Conservation (phyloP, 495 filamentous ascomycete species). For the Talaromyces borbonicus region DNA sequence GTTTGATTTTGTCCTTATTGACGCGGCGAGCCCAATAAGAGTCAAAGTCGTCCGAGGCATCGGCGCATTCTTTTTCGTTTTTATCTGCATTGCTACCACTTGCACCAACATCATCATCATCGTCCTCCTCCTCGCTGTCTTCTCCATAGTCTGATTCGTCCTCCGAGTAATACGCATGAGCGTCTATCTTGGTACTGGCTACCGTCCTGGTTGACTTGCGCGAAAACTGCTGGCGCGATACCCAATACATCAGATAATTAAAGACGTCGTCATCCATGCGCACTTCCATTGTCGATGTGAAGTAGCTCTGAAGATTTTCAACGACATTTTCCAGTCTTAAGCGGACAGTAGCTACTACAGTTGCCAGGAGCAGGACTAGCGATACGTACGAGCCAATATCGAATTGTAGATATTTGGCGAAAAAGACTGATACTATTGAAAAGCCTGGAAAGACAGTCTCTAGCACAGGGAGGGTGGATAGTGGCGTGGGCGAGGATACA, state of each 20-base stretch:
- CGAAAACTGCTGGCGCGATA: conserved; percentile 49
- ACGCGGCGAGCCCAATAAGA: conserved; percentile 3
- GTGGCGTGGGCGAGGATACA: not conserved
- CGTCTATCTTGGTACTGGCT: conserved; percentile 31
- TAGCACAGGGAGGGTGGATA: not conserved
- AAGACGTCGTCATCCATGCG: conserved; percentile 59
- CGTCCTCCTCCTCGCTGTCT: conserved; percentile 23
- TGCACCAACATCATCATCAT: conserved; percentile 32
- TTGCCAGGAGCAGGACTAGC: not conserved
- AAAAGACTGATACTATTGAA: conserved; percentile 4
- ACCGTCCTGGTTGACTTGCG: conserved; percentile 49
- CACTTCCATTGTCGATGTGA: conserved; percentile 45
- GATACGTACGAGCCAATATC: conserved; percentile 6
- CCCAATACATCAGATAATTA: conserved; percentile 62
- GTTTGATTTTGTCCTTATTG: conserved; percentile 40
- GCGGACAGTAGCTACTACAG: conserved; percentile 1
- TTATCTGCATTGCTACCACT: conserved; percentile 29
- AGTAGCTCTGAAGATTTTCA: conserved; percentile 4
- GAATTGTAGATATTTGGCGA: conserved; percentile 4
- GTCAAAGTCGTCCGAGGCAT: conserved; percentile 13
- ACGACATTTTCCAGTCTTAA: not conserved
- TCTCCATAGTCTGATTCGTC: conserved; percentile 35
- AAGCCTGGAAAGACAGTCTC: conserved; percentile 4
- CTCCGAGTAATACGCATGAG: conserved; percentile 35
- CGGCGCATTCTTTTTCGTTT: conserved; percentile 17